Percentiles rank a stretch among this genome's conserved stretches.
Conservation (phyloP, 306 rosid species). For the Malus fusca region DNA sequence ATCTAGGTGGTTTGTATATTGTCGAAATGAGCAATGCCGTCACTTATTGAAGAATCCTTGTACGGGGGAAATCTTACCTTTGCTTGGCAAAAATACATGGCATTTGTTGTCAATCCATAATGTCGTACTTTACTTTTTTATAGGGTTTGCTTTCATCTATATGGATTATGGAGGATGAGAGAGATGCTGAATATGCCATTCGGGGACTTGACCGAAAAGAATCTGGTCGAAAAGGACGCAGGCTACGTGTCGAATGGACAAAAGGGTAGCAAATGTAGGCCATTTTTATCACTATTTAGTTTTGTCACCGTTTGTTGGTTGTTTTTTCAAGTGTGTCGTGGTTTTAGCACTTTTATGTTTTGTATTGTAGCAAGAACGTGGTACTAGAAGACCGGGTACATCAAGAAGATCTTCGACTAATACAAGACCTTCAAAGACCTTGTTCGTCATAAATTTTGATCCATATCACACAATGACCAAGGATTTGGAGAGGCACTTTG, state of each 20-base stretch:
- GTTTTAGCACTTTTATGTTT: background rate
- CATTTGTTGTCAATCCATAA: background rate
- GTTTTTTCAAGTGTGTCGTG: background rate
- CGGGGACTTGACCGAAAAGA: slow-evolving; percentile 77
- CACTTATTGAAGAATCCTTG: slow-evolving; percentile 33
- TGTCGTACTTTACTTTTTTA: slow-evolving; percentile 15
- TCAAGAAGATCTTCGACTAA: slow-evolving; percentile 67
- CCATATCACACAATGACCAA: slow-evolving; percentile 80
- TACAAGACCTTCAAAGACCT: slow-evolving; percentile 80
- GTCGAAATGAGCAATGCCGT: slow-evolving; percentile 30
- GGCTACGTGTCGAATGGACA: slow-evolving; percentile 99
- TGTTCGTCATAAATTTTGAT: slow-evolving; percentile 94
- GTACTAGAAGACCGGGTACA: slow-evolving; percentile 70
- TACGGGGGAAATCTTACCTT: slow-evolving; percentile 18
- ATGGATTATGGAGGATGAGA: slow-evolving; percentile 99
- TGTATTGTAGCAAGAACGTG: slow-evolving; percentile 74
- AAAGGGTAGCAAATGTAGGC: slow-evolving; percentile 44
- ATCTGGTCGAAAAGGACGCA: slow-evolving; percentile 88
- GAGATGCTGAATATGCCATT: slow-evolving; percentile 94
- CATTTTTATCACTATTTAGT: background rate
- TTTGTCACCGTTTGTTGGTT: background rate
- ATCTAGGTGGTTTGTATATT: slow-evolving; percentile 39
- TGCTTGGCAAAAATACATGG: slow-evolving; percentile 1
- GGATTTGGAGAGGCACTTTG: slow-evolving; percentile 98
- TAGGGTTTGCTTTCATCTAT: slow-evolving; percentile 93